Base-by-base conservation (phyloP, 768 basidiomycete genomes). In the Mycena galopus region DNA sequence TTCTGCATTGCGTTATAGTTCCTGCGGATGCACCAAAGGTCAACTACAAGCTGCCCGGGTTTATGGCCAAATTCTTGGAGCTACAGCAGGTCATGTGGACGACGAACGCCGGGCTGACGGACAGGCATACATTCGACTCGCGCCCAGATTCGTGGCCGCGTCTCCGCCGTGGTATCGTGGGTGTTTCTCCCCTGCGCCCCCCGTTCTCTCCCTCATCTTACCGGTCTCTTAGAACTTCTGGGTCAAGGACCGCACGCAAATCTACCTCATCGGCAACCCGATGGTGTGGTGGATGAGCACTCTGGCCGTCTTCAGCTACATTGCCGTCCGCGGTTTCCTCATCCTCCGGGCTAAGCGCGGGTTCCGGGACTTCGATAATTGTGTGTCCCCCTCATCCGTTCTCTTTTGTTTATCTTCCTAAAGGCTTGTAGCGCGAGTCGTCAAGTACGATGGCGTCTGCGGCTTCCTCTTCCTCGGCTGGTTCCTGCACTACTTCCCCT, bases 61-160 rank as follows among this genome's bases (percentile, higher is more conserved):
- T 99, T 87, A 82, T 99, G 37, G 77, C 88, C 77, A 99, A 98
- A 83, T 99, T 98, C 85, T 86, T 87, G 78, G 97, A 99, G 78
- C 84, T 98, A 35, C 96, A 98, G 78, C 87, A 88, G 75, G 97
- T 98, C 69, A 97, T 98, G 96, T 98, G 96, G 96, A 91, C 88
- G 9, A 99, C 97, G 29, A 99, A 99, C 76, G 96, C 96, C 35
- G 97, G 97, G 2, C 84, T 99, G 69, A 98, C 97, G 2, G 97
- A 98, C 77, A 91, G 96, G 19, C 98, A 99, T 78, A 92, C 92
- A 0, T 99, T 92, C 77, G 98, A 99, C 79, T 99, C 97, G 14
- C 88, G 98, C n/a, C 97, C 97, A 11, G 84, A 89, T 61, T 86
- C 90, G 0, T 99, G 98, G 98, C 98, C 97, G n/a, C 86, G 89